phyloP scores from a whole-genome alignment of 2,329 filamentous ascomycete genomes.

The Pseudocercospora ulei region DNA sequence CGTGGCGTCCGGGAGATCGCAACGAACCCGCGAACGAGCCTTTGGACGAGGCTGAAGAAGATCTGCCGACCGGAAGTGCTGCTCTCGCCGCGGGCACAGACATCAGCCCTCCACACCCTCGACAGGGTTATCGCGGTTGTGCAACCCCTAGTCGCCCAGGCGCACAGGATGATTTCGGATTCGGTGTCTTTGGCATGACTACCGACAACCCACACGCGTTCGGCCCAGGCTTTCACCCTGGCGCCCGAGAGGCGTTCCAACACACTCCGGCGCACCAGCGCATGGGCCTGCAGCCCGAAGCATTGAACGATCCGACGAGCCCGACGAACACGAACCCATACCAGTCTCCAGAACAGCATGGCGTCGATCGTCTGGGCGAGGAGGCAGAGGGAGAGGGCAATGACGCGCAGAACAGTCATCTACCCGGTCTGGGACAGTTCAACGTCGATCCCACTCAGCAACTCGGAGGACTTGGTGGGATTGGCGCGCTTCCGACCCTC shows the following conservation, averaged over 20 bases:
- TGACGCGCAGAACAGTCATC: slow-evolving; percentile 27
- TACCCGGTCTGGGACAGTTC: slow-evolving; percentile 31
- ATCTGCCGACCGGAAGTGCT: slow-evolving; percentile 56
- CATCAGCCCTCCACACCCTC: slow-evolving; percentile 44
- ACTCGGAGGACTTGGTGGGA: slow-evolving; percentile 30
- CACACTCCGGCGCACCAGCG: slow-evolving; percentile 44
- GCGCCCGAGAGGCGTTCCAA: slow-evolving; percentile 50
- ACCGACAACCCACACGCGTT: slow-evolving; percentile 38
- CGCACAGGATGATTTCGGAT: slow-evolving; percentile 50
- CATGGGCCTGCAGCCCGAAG: slow-evolving; percentile 37
- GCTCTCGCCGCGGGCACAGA: slow-evolving; percentile 68
- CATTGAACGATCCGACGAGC: slow-evolving; percentile 61
- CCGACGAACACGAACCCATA: slow-evolving; percentile 95
- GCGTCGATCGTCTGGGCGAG: slow-evolving; percentile 48
- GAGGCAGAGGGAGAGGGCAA: slow-evolving; percentile 26
- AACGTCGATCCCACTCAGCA: slow-evolving; percentile 24
- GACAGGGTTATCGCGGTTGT: slow-evolving; percentile 38
- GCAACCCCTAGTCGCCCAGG: slow-evolving; percentile 41
- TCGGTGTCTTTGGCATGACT: slow-evolving; percentile 53
- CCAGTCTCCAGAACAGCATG: slow-evolving; percentile 74
- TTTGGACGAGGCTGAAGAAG: slow-evolving; percentile 59
- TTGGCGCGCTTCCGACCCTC: slow-evolving; percentile 29
- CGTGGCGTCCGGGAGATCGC: slow-evolving; percentile 36
- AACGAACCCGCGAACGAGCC: slow-evolving; percentile 22
- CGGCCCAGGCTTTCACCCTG: slow-evolving; percentile 30